phyloP scores from a whole-genome alignment of 2,329 filamentous ascomycete genomes.

The Monilinia aucupariae region DNA sequence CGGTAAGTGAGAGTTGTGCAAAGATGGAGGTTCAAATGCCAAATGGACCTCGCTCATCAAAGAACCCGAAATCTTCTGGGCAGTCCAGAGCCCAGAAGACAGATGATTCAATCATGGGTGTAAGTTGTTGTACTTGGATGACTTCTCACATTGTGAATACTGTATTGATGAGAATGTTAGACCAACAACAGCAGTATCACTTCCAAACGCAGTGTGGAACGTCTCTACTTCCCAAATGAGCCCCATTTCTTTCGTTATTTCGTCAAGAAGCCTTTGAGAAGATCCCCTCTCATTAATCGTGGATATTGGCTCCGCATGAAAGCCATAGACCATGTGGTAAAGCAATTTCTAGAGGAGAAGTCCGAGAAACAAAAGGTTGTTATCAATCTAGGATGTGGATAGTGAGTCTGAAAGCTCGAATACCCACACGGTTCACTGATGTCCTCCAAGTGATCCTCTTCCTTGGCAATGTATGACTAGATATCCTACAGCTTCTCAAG shows the following conservation, averaged over 20 bases:
- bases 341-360: constrained; percentile 60
- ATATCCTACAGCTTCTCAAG: constrained; percentile 52
- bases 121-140: constrained; percentile 19
- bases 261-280: constrained; percentile 73
- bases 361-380: constrained; percentile 61
- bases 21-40: not conserved
- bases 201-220: constrained; percentile 89
- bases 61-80: constrained; percentile 3
- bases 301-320: constrained; percentile 55
- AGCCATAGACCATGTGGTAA: constrained; percentile 69
- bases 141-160: not conserved
- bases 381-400: constrained; percentile 83
- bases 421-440: constrained; percentile 11
- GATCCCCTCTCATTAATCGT: constrained; percentile 84
- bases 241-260: constrained; percentile 85
- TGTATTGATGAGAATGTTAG: constrained; percentile 37
- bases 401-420: constrained; percentile 51
- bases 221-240: constrained; percentile 71
- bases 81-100: constrained; percentile 12
- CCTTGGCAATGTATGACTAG: constrained; percentile 76
- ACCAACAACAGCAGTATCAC: constrained; percentile 91
- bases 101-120: constrained; percentile 42
- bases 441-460: constrained; percentile 64
- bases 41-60: constrained; percentile 9
- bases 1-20: not conserved